Percentiles rank a stretch among this genome's conserved stretches.
phyloP scores from a whole-genome alignment of 495 filamentous ascomycete genomes.

The Hypoxylon lienhwacheense region DNA sequence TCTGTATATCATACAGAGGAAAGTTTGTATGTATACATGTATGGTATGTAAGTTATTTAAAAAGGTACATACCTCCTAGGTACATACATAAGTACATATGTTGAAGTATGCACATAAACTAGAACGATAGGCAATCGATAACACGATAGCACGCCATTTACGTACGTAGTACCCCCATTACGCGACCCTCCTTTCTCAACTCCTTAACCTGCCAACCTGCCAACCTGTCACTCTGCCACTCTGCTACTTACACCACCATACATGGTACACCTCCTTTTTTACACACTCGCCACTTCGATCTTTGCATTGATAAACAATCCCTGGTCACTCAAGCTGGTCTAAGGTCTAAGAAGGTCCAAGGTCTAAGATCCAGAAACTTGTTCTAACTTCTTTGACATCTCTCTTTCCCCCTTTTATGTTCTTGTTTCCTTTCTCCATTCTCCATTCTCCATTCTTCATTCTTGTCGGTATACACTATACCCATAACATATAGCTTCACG shows the following conservation, averaged over 20 bases:
- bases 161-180: no score
- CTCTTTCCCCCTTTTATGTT: constrained; percentile 8
- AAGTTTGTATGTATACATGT: no score
- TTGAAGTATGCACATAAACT: not conserved
- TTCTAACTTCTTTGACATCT: constrained; percentile 18
- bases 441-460: constrained; percentile 1
- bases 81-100: not conserved
- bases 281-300: constrained; percentile 13
- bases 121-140: constrained; percentile 1
- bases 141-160: constrained; percentile 14
- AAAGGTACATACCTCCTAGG: no score
- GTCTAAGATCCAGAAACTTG: constrained; percentile 21
- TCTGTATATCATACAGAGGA: no score
- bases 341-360: constrained; percentile 3
- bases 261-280: constrained; percentile 9
- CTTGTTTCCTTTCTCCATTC: constrained; percentile 4
- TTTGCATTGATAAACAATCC: constrained; percentile 34
- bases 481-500: constrained; percentile 2
- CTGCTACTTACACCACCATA: not conserved
- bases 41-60: no score
- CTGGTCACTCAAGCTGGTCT: constrained; percentile 11
- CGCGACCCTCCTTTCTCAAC: constrained; percentile 7
- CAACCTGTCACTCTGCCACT: not conserved
- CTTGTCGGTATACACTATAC: no score
- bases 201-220: not conserved